Base-by-base conservation (phyloP, 306 rosid genomes). In the Acacia melanoxylon region DNA sequence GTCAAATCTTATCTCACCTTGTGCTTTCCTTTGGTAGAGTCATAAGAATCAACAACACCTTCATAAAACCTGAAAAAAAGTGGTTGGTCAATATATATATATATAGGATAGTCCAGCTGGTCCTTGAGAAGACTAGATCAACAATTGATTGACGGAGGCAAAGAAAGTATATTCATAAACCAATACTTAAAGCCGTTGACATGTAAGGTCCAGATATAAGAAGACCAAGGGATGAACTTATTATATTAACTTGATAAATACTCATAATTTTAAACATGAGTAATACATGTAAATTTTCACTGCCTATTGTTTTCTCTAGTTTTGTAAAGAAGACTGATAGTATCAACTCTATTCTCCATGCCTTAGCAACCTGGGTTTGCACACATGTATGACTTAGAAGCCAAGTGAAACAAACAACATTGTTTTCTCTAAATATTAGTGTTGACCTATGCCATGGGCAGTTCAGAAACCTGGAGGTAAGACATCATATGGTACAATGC, bases 51-150 rank as follows among this genome's bases (percentile, higher is more conserved):
- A 49, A 94, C 78, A 71, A 88, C 85, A 65, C 97, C 98, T 80
- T 89, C 93, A 82, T 94, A 94, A 85, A 86, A 94, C 89, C 98
- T 94, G 87, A 76, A 44, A 72, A 72, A 24, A 70, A 17, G 37
- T 19, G 22, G 45, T 17, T 15, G 35, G 33, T 40, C 61, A 69
- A 49, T 25, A 37, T 37, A 6, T 52, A 37, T 37, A 6, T 52
- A 52, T 54, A 54, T 2, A n/a, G 5, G 29, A 56, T 8, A 56
- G 22, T 56, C 13, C 63, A 56, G 63, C 63, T 8, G 27, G 65
- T 62, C 72, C 81, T 29, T 37, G 67, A 48, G 67, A 49, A 51
- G 45, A 49, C 49, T 66, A 62, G 75, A 68, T 56, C 29, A 72
- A 31, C 40, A 71, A 65, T 67, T 16, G 68, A 49, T 16, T 73